These are phyloP conservation scores for Vaccinium macrocarpon DNA, from an alignment of 148 eudicot genomes.

Conservation along the genomic window DNA sequence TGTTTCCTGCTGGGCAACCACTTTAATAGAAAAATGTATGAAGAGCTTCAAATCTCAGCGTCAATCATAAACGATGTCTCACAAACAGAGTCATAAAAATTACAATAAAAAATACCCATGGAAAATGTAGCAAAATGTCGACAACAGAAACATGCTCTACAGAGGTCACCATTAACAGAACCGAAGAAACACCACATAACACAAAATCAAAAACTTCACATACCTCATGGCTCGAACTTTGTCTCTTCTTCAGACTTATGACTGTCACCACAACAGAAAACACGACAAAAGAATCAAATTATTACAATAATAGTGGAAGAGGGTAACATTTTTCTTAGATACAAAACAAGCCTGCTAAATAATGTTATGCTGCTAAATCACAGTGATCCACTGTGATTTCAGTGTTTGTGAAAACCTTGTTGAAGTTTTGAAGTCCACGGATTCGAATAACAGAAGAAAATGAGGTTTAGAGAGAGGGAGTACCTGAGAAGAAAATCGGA, in stretches of 20 bases:
- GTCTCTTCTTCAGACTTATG: not conserved
- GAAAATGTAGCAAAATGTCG: not conserved
- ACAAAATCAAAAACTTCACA: not conserved
- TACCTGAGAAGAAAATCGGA: slow-evolving; percentile 25
- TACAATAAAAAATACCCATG: no score
- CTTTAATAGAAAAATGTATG: not conserved
- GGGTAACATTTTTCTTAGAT: not conserved
- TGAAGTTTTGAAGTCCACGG: no score
- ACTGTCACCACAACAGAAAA: slow-evolving; percentile 8
- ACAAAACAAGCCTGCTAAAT: not conserved
- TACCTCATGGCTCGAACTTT: slow-evolving; percentile 17
- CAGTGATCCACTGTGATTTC: not conserved
- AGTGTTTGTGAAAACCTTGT: not conserved
- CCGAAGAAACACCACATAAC: not conserved
- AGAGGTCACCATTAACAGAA: not conserved
- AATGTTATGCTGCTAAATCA: no score
- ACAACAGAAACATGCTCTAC: not conserved
- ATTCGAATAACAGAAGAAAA: not conserved
- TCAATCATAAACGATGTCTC: not conserved
- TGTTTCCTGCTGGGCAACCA: not conserved
- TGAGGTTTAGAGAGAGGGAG: not conserved
- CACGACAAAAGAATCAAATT: not conserved
- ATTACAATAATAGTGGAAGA: not conserved
- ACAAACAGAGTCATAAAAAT: not conserved
- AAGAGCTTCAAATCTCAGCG: not conserved